Evolutionary conservation across 257 asterid species (phyloP).

Genomic region (Voacanga thouarsii): DNA sequence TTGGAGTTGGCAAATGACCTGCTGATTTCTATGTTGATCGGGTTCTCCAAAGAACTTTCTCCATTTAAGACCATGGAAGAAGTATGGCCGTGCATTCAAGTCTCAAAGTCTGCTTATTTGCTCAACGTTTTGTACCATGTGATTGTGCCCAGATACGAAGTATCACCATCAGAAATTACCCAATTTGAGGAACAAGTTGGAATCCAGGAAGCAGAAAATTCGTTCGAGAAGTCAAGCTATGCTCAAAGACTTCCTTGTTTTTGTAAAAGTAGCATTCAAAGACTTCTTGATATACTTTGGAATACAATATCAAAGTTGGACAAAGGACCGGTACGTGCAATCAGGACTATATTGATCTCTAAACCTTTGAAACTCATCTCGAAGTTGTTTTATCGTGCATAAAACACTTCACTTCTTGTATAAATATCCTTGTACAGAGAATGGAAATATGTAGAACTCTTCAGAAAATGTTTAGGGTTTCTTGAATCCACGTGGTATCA

Average conservation of each 20-base stretch:
- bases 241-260: no score
- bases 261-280: no score
- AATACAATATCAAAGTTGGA: slow-evolving; percentile 17
- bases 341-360: slow-evolving; percentile 32
- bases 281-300: slow-evolving; percentile 17
- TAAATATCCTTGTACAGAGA: no score
- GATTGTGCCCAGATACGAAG: slow-evolving; percentile 37
- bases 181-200: slow-evolving; percentile 16
- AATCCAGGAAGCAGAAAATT: slow-evolving; percentile 3
- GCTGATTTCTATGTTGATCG: slow-evolving; percentile 34
- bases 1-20: slow-evolving; percentile 30
- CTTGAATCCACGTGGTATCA: no score
- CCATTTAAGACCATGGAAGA: slow-evolving; percentile 37
- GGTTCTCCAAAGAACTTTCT: slow-evolving; percentile 32
- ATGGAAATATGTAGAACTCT: no score
- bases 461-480: no score
- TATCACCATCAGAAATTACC: not conserved
- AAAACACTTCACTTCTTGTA: no score
- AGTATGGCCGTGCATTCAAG: not conserved
- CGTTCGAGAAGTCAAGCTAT: not conserved
- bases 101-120: slow-evolving; percentile 33
- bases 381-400: no score
- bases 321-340: slow-evolving; percentile 19
- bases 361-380: slow-evolving; percentile 30
- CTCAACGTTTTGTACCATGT: slow-evolving; percentile 48